phyloP scores from a whole-genome alignment of 257 asterid species.

The Pogostemon cablin region DNA sequence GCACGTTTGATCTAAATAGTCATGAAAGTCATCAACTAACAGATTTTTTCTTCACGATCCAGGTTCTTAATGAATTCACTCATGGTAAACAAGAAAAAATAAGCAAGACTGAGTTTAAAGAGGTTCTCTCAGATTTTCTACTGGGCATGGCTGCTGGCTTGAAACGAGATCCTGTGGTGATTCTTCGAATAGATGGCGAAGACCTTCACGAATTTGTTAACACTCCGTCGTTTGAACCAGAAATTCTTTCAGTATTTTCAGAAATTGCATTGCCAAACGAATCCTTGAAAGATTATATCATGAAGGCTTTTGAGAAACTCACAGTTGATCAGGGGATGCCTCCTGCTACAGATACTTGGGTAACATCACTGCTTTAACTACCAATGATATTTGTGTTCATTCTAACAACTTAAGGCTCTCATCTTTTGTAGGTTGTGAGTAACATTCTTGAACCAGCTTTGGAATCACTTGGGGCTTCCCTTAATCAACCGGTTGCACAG shows the following conservation, averaged over 20 bases:
- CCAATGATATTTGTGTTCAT: not conserved
- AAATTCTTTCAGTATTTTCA: constrained; percentile 54
- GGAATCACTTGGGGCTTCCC: constrained; percentile 48
- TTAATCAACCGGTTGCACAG: constrained; percentile 62
- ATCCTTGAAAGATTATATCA: constrained; percentile 57
- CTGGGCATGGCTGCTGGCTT: constrained; percentile 96
- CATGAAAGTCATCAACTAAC: not conserved
- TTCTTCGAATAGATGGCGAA: constrained; percentile 89
- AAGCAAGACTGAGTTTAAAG: constrained; percentile 75
- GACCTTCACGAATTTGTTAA: constrained; percentile 73
- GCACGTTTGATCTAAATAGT: not conserved
- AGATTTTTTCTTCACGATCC: constrained; percentile 19
- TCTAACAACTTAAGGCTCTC: not conserved
- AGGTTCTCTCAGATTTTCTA: constrained; percentile 78
- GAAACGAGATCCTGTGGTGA: constrained; percentile 87
- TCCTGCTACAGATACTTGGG: constrained; percentile 94
- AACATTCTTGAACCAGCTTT: constrained; percentile 73
- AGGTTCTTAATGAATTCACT: constrained; percentile 92
- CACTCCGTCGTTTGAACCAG: constrained; percentile 62
- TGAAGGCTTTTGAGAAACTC: constrained; percentile 76
- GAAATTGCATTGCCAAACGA: constrained; percentile 57
- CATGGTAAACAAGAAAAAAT: constrained; percentile 72
- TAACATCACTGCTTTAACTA: constrained; percentile 28
- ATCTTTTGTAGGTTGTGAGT: constrained; percentile 56
- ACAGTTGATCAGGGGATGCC: constrained; percentile 94